phyloP scores from a whole-genome alignment of 2,329 filamentous ascomycete species.

The Phoma sp. region DNA sequence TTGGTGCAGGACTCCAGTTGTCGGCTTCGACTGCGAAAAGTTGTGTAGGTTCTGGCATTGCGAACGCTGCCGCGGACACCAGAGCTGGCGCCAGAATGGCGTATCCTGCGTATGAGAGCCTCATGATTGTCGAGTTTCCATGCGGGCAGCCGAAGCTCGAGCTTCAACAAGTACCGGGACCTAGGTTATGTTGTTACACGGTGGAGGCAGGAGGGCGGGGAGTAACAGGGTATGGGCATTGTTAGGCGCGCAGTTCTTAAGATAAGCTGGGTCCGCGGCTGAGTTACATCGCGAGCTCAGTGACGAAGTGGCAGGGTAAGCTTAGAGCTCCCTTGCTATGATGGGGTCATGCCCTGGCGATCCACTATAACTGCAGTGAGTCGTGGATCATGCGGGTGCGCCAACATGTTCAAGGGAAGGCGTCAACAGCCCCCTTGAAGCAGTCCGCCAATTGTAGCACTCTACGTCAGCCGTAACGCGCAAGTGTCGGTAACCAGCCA shows the following conservation, averaged over 20 bases:
- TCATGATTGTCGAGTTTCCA: slow-evolving; percentile 31
- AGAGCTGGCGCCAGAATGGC: slow-evolving; percentile 39
- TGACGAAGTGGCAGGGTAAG: slow-evolving; percentile 24
- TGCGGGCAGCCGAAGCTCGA: slow-evolving; percentile 18
- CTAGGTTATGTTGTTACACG: slow-evolving; percentile 16
- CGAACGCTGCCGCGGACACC: slow-evolving; percentile 36
- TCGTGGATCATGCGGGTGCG: slow-evolving; percentile 25
- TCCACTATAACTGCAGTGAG: slow-evolving; percentile 25
- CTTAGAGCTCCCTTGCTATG: slow-evolving; percentile 27
- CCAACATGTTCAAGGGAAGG: slow-evolving; percentile 20
- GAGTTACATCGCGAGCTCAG: slow-evolving; percentile 22
- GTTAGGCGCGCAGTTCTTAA: slow-evolving; percentile 19
- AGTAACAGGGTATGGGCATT: slow-evolving; percentile 2
- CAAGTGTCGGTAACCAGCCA: slow-evolving; percentile 10
- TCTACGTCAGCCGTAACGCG: slow-evolving; percentile 22
- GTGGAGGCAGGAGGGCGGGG: slow-evolving; percentile 13
- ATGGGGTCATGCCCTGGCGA: slow-evolving; percentile 27
- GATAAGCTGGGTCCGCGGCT: slow-evolving; percentile 21
- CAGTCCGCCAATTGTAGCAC: slow-evolving; percentile 10
- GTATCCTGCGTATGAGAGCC: slow-evolving; percentile 30
- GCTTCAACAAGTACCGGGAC: slow-evolving; percentile 11
- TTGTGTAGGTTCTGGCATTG: slow-evolving; percentile 38
- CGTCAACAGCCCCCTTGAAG: slow-evolving; percentile 11
- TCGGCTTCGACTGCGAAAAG: slow-evolving; percentile 29
- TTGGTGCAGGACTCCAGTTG: slow-evolving; percentile 44